phyloP scores from a whole-genome alignment of 164 flowering plant genomes.

The Aristolochia contorta region DNA sequence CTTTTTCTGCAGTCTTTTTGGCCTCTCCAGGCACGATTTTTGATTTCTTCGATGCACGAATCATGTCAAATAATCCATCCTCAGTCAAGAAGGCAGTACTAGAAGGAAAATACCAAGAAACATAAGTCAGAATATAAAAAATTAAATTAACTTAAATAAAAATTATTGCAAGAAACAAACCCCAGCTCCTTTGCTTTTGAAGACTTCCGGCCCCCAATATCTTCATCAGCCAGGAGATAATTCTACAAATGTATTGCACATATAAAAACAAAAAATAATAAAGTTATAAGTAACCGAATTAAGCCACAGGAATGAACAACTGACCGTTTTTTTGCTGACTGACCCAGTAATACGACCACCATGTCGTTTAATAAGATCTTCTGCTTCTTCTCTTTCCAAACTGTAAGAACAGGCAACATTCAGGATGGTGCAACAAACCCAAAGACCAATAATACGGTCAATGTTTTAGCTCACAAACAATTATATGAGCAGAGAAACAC shows the following conservation, averaged over 20 bases:
- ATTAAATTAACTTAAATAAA: neutral
- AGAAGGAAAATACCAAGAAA: slow-evolving; percentile 6
- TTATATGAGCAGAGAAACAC: neutral
- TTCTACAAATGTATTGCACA: slow-evolving; percentile 39
- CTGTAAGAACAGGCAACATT: slow-evolving; percentile 26
- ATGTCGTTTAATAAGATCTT: slow-evolving; percentile 86
- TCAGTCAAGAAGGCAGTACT: slow-evolving; percentile 80
- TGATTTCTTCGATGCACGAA: slow-evolving; percentile 51
- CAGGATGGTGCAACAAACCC: neutral
- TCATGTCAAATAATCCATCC: slow-evolving; percentile 87
- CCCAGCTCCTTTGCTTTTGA: slow-evolving; percentile 91
- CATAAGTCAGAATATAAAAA: slow-evolving; percentile 2
- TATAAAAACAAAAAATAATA: slow-evolving; percentile 3
- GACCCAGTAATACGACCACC: slow-evolving; percentile 97
- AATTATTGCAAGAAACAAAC: slow-evolving; percentile 26
- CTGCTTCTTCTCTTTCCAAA: slow-evolving; percentile 97
- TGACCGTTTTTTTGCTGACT: slow-evolving; percentile 90
- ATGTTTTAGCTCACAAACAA: neutral
- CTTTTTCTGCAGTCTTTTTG: slow-evolving; percentile 29
- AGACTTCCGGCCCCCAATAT: slow-evolving; percentile 84
- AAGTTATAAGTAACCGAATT: neutral
- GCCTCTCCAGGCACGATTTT: slow-evolving; percentile 29
- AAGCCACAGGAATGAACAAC: neutral
- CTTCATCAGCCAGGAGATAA: slow-evolving; percentile 94
- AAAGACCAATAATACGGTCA: neutral